Evolutionary conservation across 139 green algal genomes (phyloP).

Genomic region (Coelastrella sp.): DNA sequence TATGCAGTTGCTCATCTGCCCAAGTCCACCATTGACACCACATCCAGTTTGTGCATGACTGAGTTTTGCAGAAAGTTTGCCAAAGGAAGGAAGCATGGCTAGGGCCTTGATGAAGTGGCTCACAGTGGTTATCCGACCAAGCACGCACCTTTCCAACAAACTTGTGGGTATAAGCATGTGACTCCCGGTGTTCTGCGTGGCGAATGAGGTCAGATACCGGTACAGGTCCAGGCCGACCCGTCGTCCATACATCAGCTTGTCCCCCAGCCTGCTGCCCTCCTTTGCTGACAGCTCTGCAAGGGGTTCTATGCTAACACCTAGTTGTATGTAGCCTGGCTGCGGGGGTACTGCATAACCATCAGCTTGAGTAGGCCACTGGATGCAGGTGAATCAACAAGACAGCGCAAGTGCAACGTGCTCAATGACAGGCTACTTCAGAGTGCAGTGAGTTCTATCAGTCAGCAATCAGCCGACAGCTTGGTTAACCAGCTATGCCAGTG

Average conservation of each 20-base stretch:
- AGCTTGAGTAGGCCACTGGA: constrained; percentile 42
- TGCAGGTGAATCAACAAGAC: background rate
- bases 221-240: constrained; percentile 72
- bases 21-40: no score
- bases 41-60: no score
- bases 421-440: no score
- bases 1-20: no score
- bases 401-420: background rate
- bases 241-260: constrained; percentile 71
- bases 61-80: background rate
- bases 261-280: constrained; percentile 60
- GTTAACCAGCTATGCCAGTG: no score
- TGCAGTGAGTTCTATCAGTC: no score
- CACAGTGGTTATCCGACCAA: background rate
- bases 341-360: constrained; percentile 34
- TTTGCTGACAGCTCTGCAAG: constrained; percentile 52
- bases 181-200: constrained; percentile 56
- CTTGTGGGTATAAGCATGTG: constrained; percentile 67
- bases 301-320: constrained; percentile 52
- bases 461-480: no score
- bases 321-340: constrained; percentile 26
- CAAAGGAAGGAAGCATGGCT: background rate
- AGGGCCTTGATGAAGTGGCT: background rate
- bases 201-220: constrained; percentile 69
- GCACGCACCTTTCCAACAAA: constrained; percentile 59